A percentile compares a stretch with the other conserved stretches of the same genome.
Conservation (phyloP, 495 filamentous ascomycete genomes). For the Penicillium macrosclerotiorum region DNA sequence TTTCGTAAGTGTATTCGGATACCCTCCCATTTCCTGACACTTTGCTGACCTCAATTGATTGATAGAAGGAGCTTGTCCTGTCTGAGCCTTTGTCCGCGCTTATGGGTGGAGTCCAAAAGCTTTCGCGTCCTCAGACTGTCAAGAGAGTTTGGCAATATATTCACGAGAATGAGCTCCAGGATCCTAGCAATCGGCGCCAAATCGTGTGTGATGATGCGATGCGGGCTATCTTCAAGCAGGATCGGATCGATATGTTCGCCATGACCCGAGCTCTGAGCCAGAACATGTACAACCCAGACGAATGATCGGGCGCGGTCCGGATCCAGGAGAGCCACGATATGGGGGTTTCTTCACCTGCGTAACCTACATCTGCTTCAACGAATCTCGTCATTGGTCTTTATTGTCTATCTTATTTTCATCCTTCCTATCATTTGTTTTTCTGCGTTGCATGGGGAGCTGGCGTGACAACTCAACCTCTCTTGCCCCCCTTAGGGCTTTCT, state of each 20-base stretch:
- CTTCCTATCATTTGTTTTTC: constrained; percentile 12
- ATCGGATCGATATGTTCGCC: constrained; percentile 95
- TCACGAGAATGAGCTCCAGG: constrained; percentile 81
- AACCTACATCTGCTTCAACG: constrained; percentile 14
- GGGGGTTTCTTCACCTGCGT: background rate
- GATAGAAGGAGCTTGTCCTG: constrained; percentile 64
- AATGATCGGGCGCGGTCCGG: too few species aligned
- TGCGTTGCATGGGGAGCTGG: constrained; percentile 34
- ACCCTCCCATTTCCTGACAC: background rate
- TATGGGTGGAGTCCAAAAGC: constrained; percentile 57
- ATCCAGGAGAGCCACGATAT: too few species aligned
- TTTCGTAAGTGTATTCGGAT: constrained; percentile 50
- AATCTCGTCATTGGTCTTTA: constrained; percentile 18
- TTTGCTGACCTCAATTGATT: background rate
- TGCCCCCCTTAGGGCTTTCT: constrained; percentile 11
- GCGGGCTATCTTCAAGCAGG: constrained; percentile 85
- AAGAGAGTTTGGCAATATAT: constrained; percentile 96
- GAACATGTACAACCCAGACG: constrained; percentile 64
- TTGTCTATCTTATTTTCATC: constrained; percentile 21
- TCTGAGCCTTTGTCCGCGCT: constrained; percentile 65
- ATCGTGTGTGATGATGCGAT: constrained; percentile 90
- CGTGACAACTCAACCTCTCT: constrained; percentile 20
- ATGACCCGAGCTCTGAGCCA: constrained; percentile 84
- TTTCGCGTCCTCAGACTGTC: constrained; percentile 91
- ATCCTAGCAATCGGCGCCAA: constrained; percentile 84